A percentile compares a stretch with the other conserved stretches of the same genome.
Conservation (phyloP, 257 asterid genomes). For the Apocynum venetum region DNA sequence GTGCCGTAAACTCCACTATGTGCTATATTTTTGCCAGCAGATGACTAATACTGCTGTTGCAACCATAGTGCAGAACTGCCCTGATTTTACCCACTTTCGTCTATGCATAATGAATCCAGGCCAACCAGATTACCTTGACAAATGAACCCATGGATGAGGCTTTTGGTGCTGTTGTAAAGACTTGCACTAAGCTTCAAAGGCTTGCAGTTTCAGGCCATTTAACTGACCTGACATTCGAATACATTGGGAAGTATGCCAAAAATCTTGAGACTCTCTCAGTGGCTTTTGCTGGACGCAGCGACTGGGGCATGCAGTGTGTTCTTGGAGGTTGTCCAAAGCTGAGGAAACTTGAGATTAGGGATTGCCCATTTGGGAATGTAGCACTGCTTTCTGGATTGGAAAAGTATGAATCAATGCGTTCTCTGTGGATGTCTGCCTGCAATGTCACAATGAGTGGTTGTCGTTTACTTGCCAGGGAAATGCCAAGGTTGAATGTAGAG, state of each 20-base stretch:
- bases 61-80: slow-evolving; percentile 64
- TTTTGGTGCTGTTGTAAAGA: slow-evolving; percentile 75
- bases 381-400: slow-evolving; percentile 60
- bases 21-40: slow-evolving; percentile 76
- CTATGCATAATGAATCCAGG: slow-evolving; percentile 82
- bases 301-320: slow-evolving; percentile 78
- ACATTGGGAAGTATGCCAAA: slow-evolving; percentile 70
- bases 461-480: slow-evolving; percentile 53
- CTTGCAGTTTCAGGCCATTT: slow-evolving; percentile 74
- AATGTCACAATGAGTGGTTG: slow-evolving; percentile 62
- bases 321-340: slow-evolving; percentile 74
- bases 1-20: slow-evolving; percentile 73
- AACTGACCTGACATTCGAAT: slow-evolving; percentile 73
- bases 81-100: slow-evolving; percentile 84
- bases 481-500: slow-evolving; percentile 74
- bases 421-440: slow-evolving; percentile 87
- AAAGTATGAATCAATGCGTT: slow-evolving; percentile 72
- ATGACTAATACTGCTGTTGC: slow-evolving; percentile 93
- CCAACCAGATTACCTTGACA: slow-evolving; percentile 69
- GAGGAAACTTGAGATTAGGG: slow-evolving; percentile 87
- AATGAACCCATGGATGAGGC: slow-evolving; percentile 87
- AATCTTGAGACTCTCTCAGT: slow-evolving; percentile 82
- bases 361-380: slow-evolving; percentile 71
- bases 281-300: slow-evolving; percentile 86
- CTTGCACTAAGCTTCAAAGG: slow-evolving; percentile 69